Evolutionary conservation across 2,329 filamentous ascomycete species (phyloP).

Genomic region (Aspergillus ochraceus): DNA sequence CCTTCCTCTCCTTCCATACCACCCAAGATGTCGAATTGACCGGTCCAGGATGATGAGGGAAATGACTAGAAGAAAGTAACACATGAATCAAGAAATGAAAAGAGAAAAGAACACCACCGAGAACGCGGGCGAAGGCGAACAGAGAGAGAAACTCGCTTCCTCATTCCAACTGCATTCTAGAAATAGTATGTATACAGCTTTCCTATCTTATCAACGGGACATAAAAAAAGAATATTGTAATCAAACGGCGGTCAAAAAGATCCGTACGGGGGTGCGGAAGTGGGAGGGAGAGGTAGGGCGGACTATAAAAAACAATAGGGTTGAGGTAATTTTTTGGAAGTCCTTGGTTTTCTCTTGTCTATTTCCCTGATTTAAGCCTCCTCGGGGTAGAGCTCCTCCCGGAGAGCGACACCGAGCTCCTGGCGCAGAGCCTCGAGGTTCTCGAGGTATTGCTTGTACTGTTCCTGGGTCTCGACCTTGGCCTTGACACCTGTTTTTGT

Average conservation of each 20-base stretch:
- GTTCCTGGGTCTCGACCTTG: slow-evolving; percentile 97
- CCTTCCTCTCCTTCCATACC: background rate
- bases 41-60: slow-evolving; percentile 15
- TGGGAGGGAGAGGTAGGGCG: slow-evolving; percentile 6
- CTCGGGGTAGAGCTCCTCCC: slow-evolving; percentile 86
- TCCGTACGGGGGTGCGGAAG: background rate
- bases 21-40: background rate
- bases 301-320: slow-evolving; percentile 3
- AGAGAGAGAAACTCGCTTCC: slow-evolving; percentile 5
- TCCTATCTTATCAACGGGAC: slow-evolving; percentile 30
- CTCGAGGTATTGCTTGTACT: slow-evolving; percentile 94
- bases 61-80: slow-evolving; percentile 18
- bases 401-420: slow-evolving; percentile 87
- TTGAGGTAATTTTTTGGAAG: background rate
- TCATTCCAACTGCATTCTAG: slow-evolving; percentile 34
- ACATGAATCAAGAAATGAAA: background rate
- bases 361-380: slow-evolving; percentile 36
- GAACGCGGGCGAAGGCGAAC: slow-evolving; percentile 11
- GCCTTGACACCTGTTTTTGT: slow-evolving; percentile 78
- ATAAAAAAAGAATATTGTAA: slow-evolving; percentile 21
- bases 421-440: slow-evolving; percentile 90
- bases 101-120: slow-evolving; percentile 14
- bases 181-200: slow-evolving; percentile 42
- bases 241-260: slow-evolving; percentile 8
- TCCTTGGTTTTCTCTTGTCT: background rate